phyloP scores from a whole-genome alignment of 2,329 filamentous ascomycete genomes.

The Fusarium sulawesiense region DNA sequence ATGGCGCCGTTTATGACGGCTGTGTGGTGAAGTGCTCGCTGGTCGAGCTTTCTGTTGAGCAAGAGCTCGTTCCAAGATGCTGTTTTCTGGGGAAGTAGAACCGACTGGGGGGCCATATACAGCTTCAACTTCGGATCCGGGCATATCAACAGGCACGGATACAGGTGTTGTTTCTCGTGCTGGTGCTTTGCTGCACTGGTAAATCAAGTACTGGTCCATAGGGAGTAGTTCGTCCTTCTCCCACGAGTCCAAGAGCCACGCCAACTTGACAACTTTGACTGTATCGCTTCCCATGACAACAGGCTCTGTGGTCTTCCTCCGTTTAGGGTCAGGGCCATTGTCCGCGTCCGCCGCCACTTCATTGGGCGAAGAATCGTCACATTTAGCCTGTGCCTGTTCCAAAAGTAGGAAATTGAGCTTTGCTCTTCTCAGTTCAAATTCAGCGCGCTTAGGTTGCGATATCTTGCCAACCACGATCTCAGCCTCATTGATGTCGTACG shows the following conservation, averaged over 20 bases:
- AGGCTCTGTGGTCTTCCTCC: conserved; percentile 28
- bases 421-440: conserved; percentile 79
- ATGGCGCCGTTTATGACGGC: conserved; percentile 16
- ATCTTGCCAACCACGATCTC: conserved; percentile 80
- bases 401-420: conserved; percentile 67
- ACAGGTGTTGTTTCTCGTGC: neutral
- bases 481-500: conserved; percentile 78
- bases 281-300: conserved; percentile 27
- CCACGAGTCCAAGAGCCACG: conserved; percentile 69
- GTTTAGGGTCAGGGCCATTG: conserved; percentile 28
- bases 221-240: conserved; percentile 59
- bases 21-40: conserved; percentile 15
- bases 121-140: neutral
- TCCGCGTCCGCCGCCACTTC: neutral
- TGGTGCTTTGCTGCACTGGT: conserved; percentile 58
- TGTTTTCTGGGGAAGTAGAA: conserved; percentile 24
- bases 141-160: neutral
- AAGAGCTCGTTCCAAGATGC: conserved; percentile 41
- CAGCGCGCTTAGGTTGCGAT: conserved; percentile 74
- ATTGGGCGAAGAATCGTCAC: neutral
- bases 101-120: neutral
- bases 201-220: conserved; percentile 64
- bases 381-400: conserved; percentile 1
- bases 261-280: conserved; percentile 67
- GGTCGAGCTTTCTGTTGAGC: conserved; percentile 21